Conservation (phyloP, 768 basidiomycete species). For the Hydnomerulius pinastri region DNA sequence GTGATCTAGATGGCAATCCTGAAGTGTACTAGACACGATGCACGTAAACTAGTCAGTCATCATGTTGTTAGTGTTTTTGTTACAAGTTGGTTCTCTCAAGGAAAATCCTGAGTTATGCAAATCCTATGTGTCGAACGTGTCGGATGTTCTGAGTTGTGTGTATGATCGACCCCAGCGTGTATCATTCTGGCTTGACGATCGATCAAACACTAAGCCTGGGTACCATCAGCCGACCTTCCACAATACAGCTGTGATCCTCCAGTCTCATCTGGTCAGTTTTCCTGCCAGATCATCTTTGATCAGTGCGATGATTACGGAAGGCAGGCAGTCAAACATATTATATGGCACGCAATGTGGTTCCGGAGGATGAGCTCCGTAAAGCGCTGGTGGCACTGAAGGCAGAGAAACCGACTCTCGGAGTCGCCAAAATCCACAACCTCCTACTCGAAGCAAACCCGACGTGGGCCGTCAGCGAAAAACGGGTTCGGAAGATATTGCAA, state of each 20-base stretch:
- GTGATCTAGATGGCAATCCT: too few species aligned
- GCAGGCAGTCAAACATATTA: background rate
- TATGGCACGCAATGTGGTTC: conserved; percentile 19
- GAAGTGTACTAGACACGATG: too few species aligned
- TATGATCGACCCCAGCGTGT: too few species aligned
- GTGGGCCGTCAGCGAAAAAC: conserved; percentile 86
- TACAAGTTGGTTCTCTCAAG: too few species aligned
- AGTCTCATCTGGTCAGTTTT: background rate
- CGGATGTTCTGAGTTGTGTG: too few species aligned
- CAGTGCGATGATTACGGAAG: background rate
- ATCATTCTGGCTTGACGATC: too few species aligned
- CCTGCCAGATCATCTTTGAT: background rate
- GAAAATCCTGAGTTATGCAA: too few species aligned
- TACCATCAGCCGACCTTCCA: too few species aligned
- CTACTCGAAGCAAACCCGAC: conserved; percentile 59
- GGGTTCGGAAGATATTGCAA: conserved; percentile 72
- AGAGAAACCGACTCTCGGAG: conserved; percentile 64
- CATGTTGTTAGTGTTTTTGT: too few species aligned
- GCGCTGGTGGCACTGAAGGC: conserved; percentile 57
- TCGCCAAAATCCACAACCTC: conserved; percentile 67
- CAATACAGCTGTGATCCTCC: background rate
- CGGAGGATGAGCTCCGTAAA: conserved; percentile 60
- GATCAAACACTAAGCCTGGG: too few species aligned
- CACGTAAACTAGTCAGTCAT: too few species aligned
- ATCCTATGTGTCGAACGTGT: too few species aligned